Evolutionary conservation across 768 basidiomycete genomes (phyloP).

Genomic region (Tulasnella sp.): DNA sequence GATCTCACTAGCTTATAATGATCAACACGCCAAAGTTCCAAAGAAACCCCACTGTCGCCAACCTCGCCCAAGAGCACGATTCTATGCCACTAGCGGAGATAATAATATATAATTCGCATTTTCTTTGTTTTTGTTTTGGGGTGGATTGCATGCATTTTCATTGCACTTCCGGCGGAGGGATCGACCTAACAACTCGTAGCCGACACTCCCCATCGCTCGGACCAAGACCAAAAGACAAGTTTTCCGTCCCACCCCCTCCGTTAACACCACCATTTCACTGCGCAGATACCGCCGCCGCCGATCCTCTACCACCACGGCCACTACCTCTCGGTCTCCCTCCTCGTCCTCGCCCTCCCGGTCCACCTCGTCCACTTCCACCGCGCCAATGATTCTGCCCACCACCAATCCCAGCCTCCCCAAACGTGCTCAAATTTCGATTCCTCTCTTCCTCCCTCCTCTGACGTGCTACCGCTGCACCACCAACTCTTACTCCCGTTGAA

Average conservation of each 20-base stretch:
- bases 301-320: not conserved
- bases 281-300: not conserved
- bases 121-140: not conserved
- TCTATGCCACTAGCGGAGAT: not conserved
- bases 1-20: not conserved
- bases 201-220: not conserved
- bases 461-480: slow-evolving; percentile 44
- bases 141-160: too few relatives aligned
- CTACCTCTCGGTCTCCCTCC: slow-evolving; percentile 8
- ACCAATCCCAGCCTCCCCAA: slow-evolving; percentile 76
- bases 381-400: slow-evolving; percentile 31
- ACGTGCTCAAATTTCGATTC: slow-evolving; percentile 77
- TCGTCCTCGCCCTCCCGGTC: not conserved
- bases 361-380: not conserved
- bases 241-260: too few relatives aligned
- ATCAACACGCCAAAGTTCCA: not conserved
- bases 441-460: slow-evolving; percentile 75
- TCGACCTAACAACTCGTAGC: not conserved
- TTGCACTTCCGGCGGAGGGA: not conserved
- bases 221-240: not conserved
- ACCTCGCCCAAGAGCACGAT: not conserved
- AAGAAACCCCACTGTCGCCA: not conserved
- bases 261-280: not conserved
- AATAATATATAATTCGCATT: too few relatives aligned
- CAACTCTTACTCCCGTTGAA: slow-evolving; percentile 27